Evolutionary conservation across 306 rosid species (phyloP).

Genomic region (Corylus americana): DNA sequence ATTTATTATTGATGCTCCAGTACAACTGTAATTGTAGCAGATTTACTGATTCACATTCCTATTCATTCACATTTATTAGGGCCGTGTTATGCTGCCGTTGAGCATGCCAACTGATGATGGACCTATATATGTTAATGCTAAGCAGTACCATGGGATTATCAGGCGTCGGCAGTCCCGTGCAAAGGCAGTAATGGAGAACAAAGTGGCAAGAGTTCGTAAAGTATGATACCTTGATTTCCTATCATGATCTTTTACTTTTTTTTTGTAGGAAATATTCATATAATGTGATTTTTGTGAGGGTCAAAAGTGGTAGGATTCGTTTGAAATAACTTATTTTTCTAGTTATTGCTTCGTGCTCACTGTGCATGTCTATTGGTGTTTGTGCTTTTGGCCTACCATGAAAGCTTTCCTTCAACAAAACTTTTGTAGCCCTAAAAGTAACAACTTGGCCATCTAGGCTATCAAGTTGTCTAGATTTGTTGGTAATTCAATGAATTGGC

Average conservation of each 20-base stretch:
- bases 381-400: neutral
- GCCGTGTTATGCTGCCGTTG: conserved; percentile 91
- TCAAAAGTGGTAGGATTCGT: neutral
- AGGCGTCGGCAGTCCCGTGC: conserved; percentile 90
- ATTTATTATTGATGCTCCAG: conserved; percentile 4
- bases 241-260: conserved; percentile 1
- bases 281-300: conserved; percentile 6
- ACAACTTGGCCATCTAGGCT: neutral
- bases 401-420: neutral
- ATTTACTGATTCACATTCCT: conserved; percentile 29
- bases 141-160: conserved; percentile 94
- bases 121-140: conserved; percentile 91
- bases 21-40: conserved; percentile 5
- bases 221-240: conserved; percentile 37
- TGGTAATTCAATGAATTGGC: neutral
- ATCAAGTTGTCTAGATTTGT: neutral
- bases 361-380: neutral
- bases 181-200: conserved; percentile 68
- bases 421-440: neutral
- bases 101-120: conserved; percentile 79
- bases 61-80: conserved; percentile 48
- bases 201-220: conserved; percentile 60
- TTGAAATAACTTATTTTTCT: neutral
- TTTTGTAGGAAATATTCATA: neutral
- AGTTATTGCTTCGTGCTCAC: neutral